Evolutionary conservation across 2,329 filamentous ascomycete genomes (phyloP).

Genomic region (Lecanosticta acicola): DNA sequence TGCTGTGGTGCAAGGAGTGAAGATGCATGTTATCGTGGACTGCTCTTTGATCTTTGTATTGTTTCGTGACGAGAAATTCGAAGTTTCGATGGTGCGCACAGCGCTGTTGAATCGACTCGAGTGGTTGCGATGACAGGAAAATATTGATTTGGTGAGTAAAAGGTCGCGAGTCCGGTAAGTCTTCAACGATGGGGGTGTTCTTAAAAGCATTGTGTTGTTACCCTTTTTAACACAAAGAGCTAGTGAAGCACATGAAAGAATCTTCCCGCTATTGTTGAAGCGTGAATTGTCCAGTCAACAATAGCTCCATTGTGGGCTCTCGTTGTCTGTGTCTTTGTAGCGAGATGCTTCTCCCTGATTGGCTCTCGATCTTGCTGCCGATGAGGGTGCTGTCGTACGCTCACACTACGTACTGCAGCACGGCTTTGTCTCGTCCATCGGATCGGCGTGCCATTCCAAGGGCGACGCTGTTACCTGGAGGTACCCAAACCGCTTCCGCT

Average conservation of each 20-base stretch:
- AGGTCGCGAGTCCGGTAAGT: neutral
- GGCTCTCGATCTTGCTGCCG: neutral
- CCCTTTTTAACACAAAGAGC: neutral
- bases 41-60: neutral
- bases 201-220: neutral
- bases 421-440: too few species aligned
- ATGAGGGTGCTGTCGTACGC: too few species aligned
- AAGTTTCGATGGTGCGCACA: neutral
- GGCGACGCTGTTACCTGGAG: too few species aligned
- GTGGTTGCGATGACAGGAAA: neutral
- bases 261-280: neutral
- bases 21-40: neutral
- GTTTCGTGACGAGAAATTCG: neutral
- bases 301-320: neutral
- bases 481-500: too few species aligned
- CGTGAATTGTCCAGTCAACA: neutral
- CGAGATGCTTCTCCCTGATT: neutral
- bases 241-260: neutral
- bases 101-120: neutral
- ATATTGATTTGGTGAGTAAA: neutral
- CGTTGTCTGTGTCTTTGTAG: neutral
- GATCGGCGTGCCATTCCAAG: too few species aligned
- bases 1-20: neutral
- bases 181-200: neutral
- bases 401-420: too few species aligned